Conservation (phyloP, 129 eudicot species). For the Flaveria sonorensis region DNA sequence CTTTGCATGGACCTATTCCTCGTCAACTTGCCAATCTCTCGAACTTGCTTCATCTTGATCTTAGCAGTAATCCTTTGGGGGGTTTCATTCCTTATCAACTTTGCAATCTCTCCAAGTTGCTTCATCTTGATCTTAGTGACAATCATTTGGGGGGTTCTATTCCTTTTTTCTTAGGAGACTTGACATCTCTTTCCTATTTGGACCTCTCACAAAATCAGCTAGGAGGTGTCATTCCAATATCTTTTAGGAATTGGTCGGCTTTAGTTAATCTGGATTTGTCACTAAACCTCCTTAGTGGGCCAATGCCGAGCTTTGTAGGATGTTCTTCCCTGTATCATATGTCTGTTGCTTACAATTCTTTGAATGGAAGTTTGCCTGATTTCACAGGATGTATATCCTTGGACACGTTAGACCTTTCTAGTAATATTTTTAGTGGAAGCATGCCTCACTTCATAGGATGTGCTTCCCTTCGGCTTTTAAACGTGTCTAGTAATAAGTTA, state of each 20-base stretch:
- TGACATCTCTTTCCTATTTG: conserved; percentile 11
- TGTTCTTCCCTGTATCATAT: too few species aligned
- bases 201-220: conserved; percentile 10
- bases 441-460: too few species aligned
- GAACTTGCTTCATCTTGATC: conserved; percentile 28
- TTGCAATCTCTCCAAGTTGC: conserved; percentile 28
- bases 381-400: too few species aligned
- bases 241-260: conserved; percentile 13
- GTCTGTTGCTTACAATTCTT: background rate
- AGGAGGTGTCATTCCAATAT: conserved; percentile 12
- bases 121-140: conserved; percentile 17
- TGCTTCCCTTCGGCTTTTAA: too few species aligned
- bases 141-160: conserved; percentile 4
- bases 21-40: conserved; percentile 29
- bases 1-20: conserved; percentile 27
- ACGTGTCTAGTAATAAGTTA: too few species aligned
- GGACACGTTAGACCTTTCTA: too few species aligned
- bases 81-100: conserved; percentile 24
- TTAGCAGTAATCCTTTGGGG: background rate
- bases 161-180: conserved; percentile 23
- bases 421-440: too few species aligned
- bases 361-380: background rate
- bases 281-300: conserved; percentile 25
- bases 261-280: conserved; percentile 17
- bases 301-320: background rate